A percentile compares a stretch with the other conserved stretches of the same genome.
Evolutionary conservation across 257 asterid genomes (phyloP).

Genomic region (Marsdenia floribunda): DNA sequence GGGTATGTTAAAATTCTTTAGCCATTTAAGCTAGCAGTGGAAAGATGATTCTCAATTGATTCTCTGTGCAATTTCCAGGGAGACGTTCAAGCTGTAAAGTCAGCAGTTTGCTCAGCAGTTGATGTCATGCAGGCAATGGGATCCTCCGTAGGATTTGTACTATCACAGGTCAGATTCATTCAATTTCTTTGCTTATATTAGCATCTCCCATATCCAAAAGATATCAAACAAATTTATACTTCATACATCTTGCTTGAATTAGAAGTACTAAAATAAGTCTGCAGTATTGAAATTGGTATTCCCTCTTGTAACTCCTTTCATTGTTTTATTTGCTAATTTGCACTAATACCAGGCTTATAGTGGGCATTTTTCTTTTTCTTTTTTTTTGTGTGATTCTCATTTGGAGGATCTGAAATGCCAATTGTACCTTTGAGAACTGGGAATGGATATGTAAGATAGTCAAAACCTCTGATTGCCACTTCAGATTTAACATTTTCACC

Average conservation of each 20-base stretch:
- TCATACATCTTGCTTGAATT: background rate
- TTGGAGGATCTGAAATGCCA: background rate
- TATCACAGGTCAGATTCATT: conserved; percentile 45
- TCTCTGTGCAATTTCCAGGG: conserved; percentile 39
- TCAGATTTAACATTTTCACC: background rate
- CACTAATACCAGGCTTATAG: background rate
- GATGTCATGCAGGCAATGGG: conserved; percentile 76
- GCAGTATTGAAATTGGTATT: background rate
- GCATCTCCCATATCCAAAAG: background rate
- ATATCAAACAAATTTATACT: background rate
- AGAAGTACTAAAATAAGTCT: background rate
- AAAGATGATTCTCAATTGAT: conserved; percentile 8
- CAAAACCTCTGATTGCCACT: background rate
- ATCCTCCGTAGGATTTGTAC: conserved; percentile 49
- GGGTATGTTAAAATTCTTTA: conserved; percentile 39
- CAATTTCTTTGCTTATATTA: background rate
- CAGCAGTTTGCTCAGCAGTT: conserved; percentile 70
- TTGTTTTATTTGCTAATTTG: background rate
- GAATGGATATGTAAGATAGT: no score
- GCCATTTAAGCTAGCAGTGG: conserved; percentile 12
- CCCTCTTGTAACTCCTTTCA: background rate
- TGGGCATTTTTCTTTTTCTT: background rate
- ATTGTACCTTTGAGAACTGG: background rate
- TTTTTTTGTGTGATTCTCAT: background rate
- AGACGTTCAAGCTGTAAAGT: conserved; percentile 52